Base-by-base conservation (phyloP, 495 filamentous ascomycete genomes). In the Amphirosellinia nigrospora region DNA sequence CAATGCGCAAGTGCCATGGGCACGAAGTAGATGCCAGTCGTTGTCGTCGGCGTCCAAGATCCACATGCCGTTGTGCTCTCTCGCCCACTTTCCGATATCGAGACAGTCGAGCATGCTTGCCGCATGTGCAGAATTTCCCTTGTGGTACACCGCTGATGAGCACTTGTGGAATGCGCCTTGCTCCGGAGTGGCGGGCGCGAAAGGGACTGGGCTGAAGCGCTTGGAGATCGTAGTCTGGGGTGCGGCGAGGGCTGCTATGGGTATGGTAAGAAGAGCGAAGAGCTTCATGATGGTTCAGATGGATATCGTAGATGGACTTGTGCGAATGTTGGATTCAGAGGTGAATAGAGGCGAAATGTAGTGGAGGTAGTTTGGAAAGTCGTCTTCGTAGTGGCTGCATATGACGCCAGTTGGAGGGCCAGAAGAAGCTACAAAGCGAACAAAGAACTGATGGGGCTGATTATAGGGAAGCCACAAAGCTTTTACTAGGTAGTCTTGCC, bases 101-200 rank as follows among this genome's bases (percentile, higher is more conserved):
- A 68, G 32, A 52, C 73, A 74, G 30, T 72, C 70, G 0, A 3
- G 9, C 64, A 65, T 70, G n/a, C n/a, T 5, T 9, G 72, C 71
- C 1, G 53, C 0, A 28, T 72, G 52, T 39, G 52, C 10, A 13
- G 28, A 30, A 16, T 58, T 16, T 41, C 32, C 50, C 6, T 50
- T 41, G 4, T 48, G 32, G 66, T 66, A 7, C 19, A 21, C 59
- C 21, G 38, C 32, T 13, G 34, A 21, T 39, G 61, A 52, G 55
- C 71, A 72, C 21, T 36, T 48, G 28, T 61, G 45, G 32, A 53
- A 70, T 0, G 61, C n/a, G 6, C 48, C 64, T 7, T 69, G 66
- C 11, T 66, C 43, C 26, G 66, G 3, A 19, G 52, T 50, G 13
- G 28, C 71, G 38, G 67, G 67, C 7, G 71, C 67, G 21, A 67